Conservation (phyloP, 192 early-diverging fungal species). For the Fimicolochytrium jonesii region DNA sequence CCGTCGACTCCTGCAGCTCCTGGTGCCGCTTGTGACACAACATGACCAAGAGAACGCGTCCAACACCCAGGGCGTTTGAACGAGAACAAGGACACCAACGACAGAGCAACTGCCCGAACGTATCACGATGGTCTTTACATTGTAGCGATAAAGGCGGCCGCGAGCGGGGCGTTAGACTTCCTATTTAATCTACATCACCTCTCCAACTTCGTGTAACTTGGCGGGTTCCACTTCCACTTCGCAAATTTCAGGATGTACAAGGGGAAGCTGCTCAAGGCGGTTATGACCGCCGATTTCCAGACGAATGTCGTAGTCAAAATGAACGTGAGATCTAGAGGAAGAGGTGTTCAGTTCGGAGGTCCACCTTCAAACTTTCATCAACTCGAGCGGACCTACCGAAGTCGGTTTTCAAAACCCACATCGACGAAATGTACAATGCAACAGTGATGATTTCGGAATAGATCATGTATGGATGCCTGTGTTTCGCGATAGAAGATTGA, state of each 20-base stretch:
- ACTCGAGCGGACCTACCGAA: constrained; percentile 64
- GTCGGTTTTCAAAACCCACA: constrained; percentile 83
- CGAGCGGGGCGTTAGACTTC: no score
- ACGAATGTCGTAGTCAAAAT: constrained; percentile 80
- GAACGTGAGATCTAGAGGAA: constrained; percentile 66
- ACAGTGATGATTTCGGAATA: constrained; percentile 78
- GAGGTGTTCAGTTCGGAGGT: neutral
- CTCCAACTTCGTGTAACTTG: constrained; percentile 74
- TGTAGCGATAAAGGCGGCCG: no score
- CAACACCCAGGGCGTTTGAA: no score
- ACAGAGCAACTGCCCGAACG: no score
- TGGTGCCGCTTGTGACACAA: no score
- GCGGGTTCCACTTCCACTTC: constrained; percentile 75
- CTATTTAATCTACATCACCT: no score
- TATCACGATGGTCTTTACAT: no score
- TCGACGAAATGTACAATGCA: constrained; percentile 79
- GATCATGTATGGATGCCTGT: constrained; percentile 80
- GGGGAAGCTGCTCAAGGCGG: constrained; percentile 79
- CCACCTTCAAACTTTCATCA: no score
- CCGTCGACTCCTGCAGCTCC: no score
- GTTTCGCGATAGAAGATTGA: neutral
- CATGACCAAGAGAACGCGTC: no score
- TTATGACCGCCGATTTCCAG: constrained; percentile 88
- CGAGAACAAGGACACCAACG: no score
- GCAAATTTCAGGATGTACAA: constrained; percentile 81